Evolutionary conservation across 1,284 basidiomycete genomes (phyloP), one percentile per base, ranked within the genome.

Genomic region (Lentinus polychrous): DNA sequence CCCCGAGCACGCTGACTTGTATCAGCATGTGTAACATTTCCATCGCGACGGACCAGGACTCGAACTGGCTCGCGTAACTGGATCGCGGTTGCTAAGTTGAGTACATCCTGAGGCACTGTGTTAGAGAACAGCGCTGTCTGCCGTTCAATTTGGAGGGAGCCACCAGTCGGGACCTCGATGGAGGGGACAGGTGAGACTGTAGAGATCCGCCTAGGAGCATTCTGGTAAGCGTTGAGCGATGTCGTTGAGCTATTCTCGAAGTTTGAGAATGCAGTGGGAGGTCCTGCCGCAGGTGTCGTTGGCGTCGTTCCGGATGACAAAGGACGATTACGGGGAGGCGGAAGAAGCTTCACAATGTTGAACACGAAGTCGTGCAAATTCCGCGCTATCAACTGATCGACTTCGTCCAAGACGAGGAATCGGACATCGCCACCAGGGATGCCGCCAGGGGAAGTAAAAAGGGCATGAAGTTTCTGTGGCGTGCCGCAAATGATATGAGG

Each of bases 61-160:
- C 95, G 83, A 35, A 98, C 93, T 18, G 94, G 93, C 65, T 99
- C 95, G 49, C 89, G 83, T 2, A 98, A 79, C 60, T 96, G 88
- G 50, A 95, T 91, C 10, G 83, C 76, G 45, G 86, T 81, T 1
- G 91, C 90, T 38, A 96, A 83, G 64, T 94, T 95, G 50, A 94
- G 75, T 14, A 96, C 92, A 60, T 95, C 92, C 60, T 94, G 90
- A 8, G 94, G 94, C 18, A 95, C 90, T 1, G 91, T 91, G 61
- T 94, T 94, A 22, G 91, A 95, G 69, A 98, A 98, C 15, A 99
- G 77, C 33, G 94, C 95, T 3, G 94, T 96, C 67, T 99, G 96
- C 7, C 95, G 81, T 58, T 96, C 94, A 32, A 57, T 51, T 17
- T 57, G 54, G 17, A 65, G 54, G 8, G 67, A 62, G 32, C 68